Base-by-base conservation (phyloP, 306 rosid genomes). In the Cyamopsis tetragonoloba region DNA sequence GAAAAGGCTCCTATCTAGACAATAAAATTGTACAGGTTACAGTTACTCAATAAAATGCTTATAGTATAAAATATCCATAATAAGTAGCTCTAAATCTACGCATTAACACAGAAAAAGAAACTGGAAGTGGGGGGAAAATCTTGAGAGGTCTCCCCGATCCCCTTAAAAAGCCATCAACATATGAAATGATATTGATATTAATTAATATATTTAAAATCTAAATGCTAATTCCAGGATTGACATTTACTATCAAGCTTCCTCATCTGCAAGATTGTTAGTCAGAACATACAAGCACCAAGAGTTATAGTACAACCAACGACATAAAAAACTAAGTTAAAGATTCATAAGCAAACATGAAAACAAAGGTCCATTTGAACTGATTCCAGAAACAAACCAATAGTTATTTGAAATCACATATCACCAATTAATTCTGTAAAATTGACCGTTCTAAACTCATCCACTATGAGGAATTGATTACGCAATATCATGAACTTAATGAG, bases 1-100 rank as follows among this genome's bases (percentile, higher is more conserved):
- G 96, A 81, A 67, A 84, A 58, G 79, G 81, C 86, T 62, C 97
- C 96, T 32, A 85, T 66, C 97, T 91, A 80, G 77, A 43, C 62
- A 35, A 62, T 6, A 79, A 66, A 73, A 74, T 72, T 30, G 72
- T 30, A 65, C 38, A 10, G 38, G 67, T 50, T 67, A 68, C n/a
- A n/a, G n/a, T n/a, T n/a, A n/a, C n/a, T n/a, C n/a, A n/a, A n/a
- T 19, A 20, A 56, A 65, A 47, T 47, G 31, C 42, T 10, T 30
- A 18, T 1, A 28, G 24, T 39, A 14, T 42, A 17, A 15, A 15
- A 22, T 38, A 7, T 9, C 12, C 22, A 3, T 32, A n/a, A 50
- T 20, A 22, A 41, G n/a, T 49, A 41, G 49, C 23, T 43, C 1
- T 23, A 59, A 27, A 38, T 50, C 28, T 5, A 46, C 18, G 18